phyloP scores from a whole-genome alignment of 83 land plant genomes.

The Picea engelmannii region DNA sequence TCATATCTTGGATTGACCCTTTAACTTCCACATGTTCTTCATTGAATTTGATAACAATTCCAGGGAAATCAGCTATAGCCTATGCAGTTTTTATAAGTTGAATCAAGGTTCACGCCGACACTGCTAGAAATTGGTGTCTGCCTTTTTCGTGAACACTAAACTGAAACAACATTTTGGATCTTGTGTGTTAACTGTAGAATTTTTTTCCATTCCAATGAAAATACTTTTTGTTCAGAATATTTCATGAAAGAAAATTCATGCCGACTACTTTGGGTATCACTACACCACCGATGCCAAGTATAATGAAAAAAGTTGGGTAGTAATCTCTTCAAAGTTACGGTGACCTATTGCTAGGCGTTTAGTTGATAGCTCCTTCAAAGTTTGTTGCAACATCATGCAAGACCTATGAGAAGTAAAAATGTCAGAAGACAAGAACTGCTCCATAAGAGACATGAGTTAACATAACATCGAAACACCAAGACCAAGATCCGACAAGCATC shows the following conservation, averaged over 20 bases:
- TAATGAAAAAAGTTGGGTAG: conserved; percentile 34
- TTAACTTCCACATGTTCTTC: too few species aligned
- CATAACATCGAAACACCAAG: too few species aligned
- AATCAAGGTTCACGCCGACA: too few species aligned
- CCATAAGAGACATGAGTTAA: too few species aligned
- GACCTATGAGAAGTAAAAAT: conserved; percentile 34
- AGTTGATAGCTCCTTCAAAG: conserved; percentile 40
- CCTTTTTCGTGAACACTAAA: too few species aligned
- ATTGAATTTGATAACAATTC: too few species aligned
- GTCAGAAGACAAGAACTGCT: conserved; percentile 22
- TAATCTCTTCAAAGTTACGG: conserved; percentile 41
- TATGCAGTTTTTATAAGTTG: too few species aligned
- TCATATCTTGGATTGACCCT: too few species aligned
- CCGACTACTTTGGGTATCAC: conserved; percentile 33
- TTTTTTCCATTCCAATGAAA: conserved; percentile 26
- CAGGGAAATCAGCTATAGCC: too few species aligned
- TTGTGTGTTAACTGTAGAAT: conserved; percentile 15
- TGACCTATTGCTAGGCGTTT: conserved; percentile 43
- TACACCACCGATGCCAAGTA: conserved; percentile 46
- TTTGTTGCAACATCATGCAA: conserved; percentile 37
- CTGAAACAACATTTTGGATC: too few species aligned
- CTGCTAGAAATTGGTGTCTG: too few species aligned
- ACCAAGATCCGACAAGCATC: too few species aligned
- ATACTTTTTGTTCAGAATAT: conserved; percentile 19
- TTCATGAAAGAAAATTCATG: conserved; percentile 21